phyloP scores from a whole-genome alignment of 176 grass and related monocot species.

The Triticum monococcum region DNA sequence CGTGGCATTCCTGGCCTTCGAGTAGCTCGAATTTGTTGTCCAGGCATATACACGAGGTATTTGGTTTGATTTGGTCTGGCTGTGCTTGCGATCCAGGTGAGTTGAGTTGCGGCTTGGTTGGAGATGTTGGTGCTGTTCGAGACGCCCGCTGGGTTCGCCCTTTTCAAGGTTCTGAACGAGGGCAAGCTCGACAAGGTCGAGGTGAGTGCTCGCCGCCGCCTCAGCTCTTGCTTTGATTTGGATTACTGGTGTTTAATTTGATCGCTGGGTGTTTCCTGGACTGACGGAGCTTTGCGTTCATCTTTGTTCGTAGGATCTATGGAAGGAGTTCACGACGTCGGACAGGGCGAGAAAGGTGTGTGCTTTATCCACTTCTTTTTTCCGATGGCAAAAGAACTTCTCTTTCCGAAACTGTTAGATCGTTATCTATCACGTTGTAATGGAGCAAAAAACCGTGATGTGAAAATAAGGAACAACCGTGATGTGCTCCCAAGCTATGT shows the following conservation, averaged over 20 bases:
- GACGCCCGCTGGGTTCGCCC: too few species aligned
- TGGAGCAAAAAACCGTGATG: neutral
- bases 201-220: too few species aligned
- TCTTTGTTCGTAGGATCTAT: constrained; percentile 63
- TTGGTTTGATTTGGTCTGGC: neutral
- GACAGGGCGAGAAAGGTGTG: constrained; percentile 68
- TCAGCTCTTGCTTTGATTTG: too few species aligned
- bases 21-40: too few species aligned
- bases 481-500: neutral
- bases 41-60: neutral
- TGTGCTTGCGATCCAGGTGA: too few species aligned
- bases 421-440: neutral
- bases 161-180: too few species aligned
- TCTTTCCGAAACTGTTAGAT: neutral
- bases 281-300: neutral
- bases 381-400: neutral
- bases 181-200: too few species aligned
- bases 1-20: neutral
- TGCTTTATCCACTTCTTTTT: neutral
- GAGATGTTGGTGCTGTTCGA: too few species aligned
- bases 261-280: neutral
- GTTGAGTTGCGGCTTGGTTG: too few species aligned
- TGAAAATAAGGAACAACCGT: neutral
- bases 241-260: neutral
- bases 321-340: constrained; percentile 70